A percentile compares a stretch with the other conserved stretches of the same genome.
Conservation (phyloP, 805 yeast species). For the Zygosaccharomyces kombuchaensis region DNA sequence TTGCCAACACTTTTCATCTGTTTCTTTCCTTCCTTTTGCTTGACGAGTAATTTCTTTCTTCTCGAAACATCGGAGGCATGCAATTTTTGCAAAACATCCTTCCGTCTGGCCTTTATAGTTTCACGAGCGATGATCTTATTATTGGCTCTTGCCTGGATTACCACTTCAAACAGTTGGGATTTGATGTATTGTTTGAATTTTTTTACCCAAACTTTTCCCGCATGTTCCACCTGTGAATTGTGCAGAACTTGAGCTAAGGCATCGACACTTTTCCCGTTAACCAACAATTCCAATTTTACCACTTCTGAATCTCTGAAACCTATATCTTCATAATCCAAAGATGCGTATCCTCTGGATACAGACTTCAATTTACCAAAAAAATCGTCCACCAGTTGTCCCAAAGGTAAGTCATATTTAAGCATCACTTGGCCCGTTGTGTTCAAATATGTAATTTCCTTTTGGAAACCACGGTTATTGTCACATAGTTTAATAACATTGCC, state of each 20-base stretch:
- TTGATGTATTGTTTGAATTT: slow-evolving; percentile 74
- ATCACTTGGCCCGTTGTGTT: slow-evolving; percentile 72
- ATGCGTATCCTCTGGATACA: slow-evolving; percentile 85
- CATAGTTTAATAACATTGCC: slow-evolving; percentile 86
- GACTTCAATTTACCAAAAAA: slow-evolving; percentile 93
- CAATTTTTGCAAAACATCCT: slow-evolving; percentile 88
- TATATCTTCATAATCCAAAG: slow-evolving; percentile 89
- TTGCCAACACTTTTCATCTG: slow-evolving; percentile 67
- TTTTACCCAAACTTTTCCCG: slow-evolving; percentile 79
- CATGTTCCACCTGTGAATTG: slow-evolving; percentile 61
- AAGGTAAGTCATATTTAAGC: slow-evolving; percentile 74
- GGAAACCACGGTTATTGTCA: slow-evolving; percentile 78
- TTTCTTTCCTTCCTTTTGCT: slow-evolving; percentile 93
- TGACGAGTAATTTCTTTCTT: slow-evolving; percentile 77
- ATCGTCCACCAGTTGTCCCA: slow-evolving; percentile 89
- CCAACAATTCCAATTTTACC: slow-evolving; percentile 81
- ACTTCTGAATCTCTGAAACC: slow-evolving; percentile 80
- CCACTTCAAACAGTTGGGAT: slow-evolving; percentile 85
- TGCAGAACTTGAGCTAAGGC: slow-evolving; percentile 92
- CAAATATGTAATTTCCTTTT: slow-evolving; percentile 70
- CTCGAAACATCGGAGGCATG: slow-evolving; percentile 93
- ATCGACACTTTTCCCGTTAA: slow-evolving; percentile 85
- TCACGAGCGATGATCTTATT: slow-evolving; percentile 82
- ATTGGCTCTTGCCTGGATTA: slow-evolving; percentile 84
- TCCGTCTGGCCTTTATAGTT: slow-evolving; percentile 87